These are phyloP conservation scores for Sugiyamaella pinicola DNA, from an alignment of 1,139 yeast genomes.

Conservation along the genomic window DNA sequence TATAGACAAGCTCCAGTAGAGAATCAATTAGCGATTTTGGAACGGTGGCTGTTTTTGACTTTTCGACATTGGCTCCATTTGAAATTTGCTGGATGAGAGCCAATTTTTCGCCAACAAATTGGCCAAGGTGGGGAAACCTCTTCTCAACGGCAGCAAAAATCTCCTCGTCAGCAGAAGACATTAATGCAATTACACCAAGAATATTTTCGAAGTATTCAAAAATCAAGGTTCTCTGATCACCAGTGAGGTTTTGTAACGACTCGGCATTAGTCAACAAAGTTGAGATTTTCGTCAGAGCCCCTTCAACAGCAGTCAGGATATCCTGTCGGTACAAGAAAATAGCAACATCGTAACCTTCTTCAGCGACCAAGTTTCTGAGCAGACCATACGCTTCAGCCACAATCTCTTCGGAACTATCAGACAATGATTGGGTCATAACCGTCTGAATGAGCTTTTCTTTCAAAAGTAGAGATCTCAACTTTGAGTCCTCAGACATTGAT, in stretches of 20 bases:
- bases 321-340: conserved; percentile 75
- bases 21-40: conserved; percentile 25
- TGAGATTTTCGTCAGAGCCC: conserved; percentile 52
- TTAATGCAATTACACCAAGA: conserved; percentile 64
- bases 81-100: neutral
- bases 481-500: conserved; percentile 67
- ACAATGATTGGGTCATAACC: conserved; percentile 63
- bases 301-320: conserved; percentile 63
- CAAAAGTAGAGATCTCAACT: conserved; percentile 61
- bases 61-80: neutral
- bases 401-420: conserved; percentile 71
- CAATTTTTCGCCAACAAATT: conserved; percentile 24
- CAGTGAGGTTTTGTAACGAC: conserved; percentile 41
- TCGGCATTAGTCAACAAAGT: conserved; percentile 27
- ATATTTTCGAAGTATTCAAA: conserved; percentile 75
- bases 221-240: conserved; percentile 51
- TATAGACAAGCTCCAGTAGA: conserved; percentile 32
- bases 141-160: conserved; percentile 56
- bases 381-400: conserved; percentile 80
- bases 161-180: conserved; percentile 66
- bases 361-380: conserved; percentile 74
- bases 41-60: neutral
- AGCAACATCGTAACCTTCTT: conserved; percentile 87
- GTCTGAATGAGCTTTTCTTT: conserved; percentile 70
- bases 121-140: conserved; percentile 39